Base-by-base conservation (phyloP, 106 monocot genomes). In the Chionographis japonica region DNA sequence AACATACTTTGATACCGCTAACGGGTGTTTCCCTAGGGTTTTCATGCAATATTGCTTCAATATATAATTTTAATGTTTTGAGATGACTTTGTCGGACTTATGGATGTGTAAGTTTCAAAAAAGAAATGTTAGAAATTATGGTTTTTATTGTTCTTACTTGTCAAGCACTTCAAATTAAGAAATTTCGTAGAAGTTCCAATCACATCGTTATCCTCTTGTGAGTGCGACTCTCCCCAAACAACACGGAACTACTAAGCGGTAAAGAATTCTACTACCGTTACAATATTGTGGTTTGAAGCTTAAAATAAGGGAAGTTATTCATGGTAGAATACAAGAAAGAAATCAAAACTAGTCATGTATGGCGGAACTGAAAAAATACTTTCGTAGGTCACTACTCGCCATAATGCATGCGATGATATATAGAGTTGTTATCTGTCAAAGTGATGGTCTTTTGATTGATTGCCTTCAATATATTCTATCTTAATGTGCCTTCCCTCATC, bases 151-250 rank as follows among this genome's bases (percentile, higher is more conserved):
- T 37, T 35, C 2, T 59, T 75, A 53, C 75, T 75, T 75, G 68
- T 61, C 68, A 68, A 68, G 37, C 75, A 68, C 75, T 75, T 75
- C 60, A 61, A 65, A 3, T 15, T 54, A 19, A 36, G 51, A 68
- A 68, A 53, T 12, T 40, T 38, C 8, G 18, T 35, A 50, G 35
- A 46, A 46, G 4, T 49, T 49, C 41, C 27, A 10, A 20, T 60
- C 50, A 8, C 3, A 11, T 9, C 40, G 17, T 14, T n/a, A 41
- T 7, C 56, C 35, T 40, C 4, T 55, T 6, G 18, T 40, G 40
- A 40, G 42, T 40, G 68, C 1, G 17, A 39, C 56, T 68, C 17
- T 68, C 37, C 16, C 40, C 43, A 50, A 1, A 11, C 5, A 20
- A 46, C 9, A 35, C 4, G 20, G 27, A 52, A 65, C 14, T 4